Base-by-base conservation (phyloP, 106 monocot genomes). In the Gastrodia elata region DNA sequence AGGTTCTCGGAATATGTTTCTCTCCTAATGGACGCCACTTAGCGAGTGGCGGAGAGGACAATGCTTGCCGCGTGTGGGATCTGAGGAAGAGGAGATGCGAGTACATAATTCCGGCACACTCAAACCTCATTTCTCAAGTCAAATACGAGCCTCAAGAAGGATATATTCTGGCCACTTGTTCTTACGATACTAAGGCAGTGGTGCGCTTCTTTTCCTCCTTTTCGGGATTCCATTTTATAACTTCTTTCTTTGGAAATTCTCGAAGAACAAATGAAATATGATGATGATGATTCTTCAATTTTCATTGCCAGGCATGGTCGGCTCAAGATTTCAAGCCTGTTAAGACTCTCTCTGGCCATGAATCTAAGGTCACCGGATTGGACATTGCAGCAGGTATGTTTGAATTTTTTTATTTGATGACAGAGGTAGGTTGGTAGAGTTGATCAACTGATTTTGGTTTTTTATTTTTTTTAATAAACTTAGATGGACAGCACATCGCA, bases 101-200 rank as follows among this genome's bases (percentile, higher is more conserved):
- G 37, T 97, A 93, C 52, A 77, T 83, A 57, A 97, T 93, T 78
- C 97, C 93, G n/a, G 93, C 93, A 36, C 97, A 97, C 88, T 84
- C 90, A 16, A 80, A 82, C 69, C 84, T 97, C 14, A 82, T 97
- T 80, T 97, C 97, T 27, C 93, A 91, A 83, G 88, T 97, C 35
- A 92, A 97, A 55, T 97, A 79, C 79, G 97, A 97, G 74, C 93
- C 97, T 5, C 93, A 97, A 74, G 97, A 97, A 76, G 97, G 97
- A 8, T 88, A 93, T 61, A 91, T 88, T 74, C 76, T 97, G 46
- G 97, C 86, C 5, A 97, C 93, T 74, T 84, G 90, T 49, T 93
- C 97, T 32, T 97, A 80, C 76, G 97, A 97, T 57, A 91, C 88
- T n/a, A 97, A 84, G 78, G 93, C 90, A 72, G 82, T 86, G 84